A percentile compares a stretch with the other conserved stretches of the same genome.
Evolutionary conservation across 2,329 filamentous ascomycete species (phyloP).

Genomic region (Clonostachys byssicola): DNA sequence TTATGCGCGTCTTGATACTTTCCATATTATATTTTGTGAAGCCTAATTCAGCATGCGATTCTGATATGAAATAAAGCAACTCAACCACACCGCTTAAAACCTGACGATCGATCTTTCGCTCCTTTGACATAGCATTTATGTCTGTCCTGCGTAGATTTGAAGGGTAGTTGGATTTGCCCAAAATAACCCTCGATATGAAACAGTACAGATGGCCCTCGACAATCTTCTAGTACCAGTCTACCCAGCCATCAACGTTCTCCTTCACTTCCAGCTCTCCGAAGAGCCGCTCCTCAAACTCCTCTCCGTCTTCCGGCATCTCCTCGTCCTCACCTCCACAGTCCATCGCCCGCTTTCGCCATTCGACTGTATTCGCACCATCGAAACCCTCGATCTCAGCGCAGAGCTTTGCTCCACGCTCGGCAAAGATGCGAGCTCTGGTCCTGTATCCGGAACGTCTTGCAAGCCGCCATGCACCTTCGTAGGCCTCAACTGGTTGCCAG

Average conservation of each 20-base stretch:
- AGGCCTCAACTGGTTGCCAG: background rate
- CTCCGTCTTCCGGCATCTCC: background rate
- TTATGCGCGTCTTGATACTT: no score
- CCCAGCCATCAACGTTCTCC: background rate
- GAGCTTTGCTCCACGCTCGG: background rate
- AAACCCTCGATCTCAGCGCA: background rate
- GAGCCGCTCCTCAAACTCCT: slow-evolving; percentile 1
- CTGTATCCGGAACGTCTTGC: background rate
- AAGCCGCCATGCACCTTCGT: background rate
- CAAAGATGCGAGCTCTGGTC: background rate
- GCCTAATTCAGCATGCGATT: no score
- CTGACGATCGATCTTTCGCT: no score
- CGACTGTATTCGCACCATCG: background rate
- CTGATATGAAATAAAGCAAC: no score
- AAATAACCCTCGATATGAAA: no score
- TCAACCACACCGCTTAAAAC: no score
- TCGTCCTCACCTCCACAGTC: background rate
- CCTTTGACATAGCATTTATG: no score
- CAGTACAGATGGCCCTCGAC: no score
- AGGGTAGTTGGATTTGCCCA: no score
- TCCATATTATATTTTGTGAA: no score
- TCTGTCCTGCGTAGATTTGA: no score
- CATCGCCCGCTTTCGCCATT: background rate
- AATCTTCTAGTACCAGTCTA: no score
- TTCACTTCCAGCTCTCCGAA: background rate